Conservation (phyloP, 2,329 filamentous ascomycete genomes). For the Lasiodiplodia gonubiensis region DNA sequence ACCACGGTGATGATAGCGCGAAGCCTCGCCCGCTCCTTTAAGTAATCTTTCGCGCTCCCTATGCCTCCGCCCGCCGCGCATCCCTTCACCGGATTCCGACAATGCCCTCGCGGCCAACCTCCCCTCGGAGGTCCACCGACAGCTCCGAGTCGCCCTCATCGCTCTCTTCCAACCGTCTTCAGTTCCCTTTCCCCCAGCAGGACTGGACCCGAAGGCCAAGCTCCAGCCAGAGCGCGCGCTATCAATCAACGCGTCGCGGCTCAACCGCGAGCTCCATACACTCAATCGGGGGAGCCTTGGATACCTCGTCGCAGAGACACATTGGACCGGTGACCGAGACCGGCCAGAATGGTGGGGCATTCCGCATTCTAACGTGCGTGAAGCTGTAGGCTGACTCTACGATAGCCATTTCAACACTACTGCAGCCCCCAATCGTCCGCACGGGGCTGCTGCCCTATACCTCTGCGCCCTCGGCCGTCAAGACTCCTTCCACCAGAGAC, state of each 20-base stretch:
- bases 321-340: slow-evolving; percentile 69
- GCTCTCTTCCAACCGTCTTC: slow-evolving; percentile 46
- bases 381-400: slow-evolving; percentile 15
- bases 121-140: slow-evolving; percentile 55
- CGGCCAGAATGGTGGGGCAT: slow-evolving; percentile 75
- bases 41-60: slow-evolving; percentile 27
- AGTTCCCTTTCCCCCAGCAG: slow-evolving; percentile 65
- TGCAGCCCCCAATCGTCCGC: slow-evolving; percentile 87
- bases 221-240: slow-evolving; percentile 50
- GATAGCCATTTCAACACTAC: slow-evolving; percentile 86
- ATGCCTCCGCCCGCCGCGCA: slow-evolving; percentile 32
- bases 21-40: slow-evolving; percentile 4
- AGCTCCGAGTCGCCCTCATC: slow-evolving; percentile 54
- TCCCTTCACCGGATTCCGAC: slow-evolving; percentile 28
- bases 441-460: slow-evolving; percentile 85
- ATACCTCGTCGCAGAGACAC: slow-evolving; percentile 67
- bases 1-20: slow-evolving; percentile 24
- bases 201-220: slow-evolving; percentile 56
- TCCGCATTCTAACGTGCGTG: neutral
- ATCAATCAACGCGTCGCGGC: slow-evolving; percentile 66
- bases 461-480: slow-evolving; percentile 74
- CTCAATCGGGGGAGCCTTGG: slow-evolving; percentile 83
- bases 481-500: slow-evolving; percentile 81
- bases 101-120: slow-evolving; percentile 52
- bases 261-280: slow-evolving; percentile 88